Evolutionary conservation across 202 grass and related monocot species (phyloP).

Genomic region (Elaeis oleifera): DNA sequence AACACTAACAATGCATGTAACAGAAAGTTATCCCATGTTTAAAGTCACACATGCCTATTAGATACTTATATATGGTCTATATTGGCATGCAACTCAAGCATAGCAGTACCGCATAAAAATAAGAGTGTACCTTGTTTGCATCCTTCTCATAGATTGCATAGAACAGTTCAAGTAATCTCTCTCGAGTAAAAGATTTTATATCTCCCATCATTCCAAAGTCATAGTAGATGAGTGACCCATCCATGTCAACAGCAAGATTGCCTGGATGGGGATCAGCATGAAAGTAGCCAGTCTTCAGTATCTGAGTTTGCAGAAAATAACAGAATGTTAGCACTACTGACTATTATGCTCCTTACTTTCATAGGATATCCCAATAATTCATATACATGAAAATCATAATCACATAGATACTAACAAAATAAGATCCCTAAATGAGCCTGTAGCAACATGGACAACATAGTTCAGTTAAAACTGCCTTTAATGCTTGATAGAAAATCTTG

Average conservation of each 20-base stretch:
- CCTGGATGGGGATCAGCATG: constrained; percentile 98
- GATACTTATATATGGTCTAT: too few species aligned
- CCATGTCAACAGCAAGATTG: constrained; percentile 88
- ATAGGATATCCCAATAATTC: too few species aligned
- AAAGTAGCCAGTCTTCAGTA: constrained; percentile 90
- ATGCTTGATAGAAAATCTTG: too few species aligned
- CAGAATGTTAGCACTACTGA: background rate
- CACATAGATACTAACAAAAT: too few species aligned
- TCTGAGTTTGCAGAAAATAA: constrained; percentile 44
- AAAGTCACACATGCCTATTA: too few species aligned
- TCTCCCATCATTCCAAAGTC: constrained; percentile 99
- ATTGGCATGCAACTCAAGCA: constrained; percentile 3
- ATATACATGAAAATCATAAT: too few species aligned
- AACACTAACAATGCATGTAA: too few species aligned
- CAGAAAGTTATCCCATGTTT: too few species aligned
- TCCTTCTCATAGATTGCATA: constrained; percentile 96
- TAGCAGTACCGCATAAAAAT: background rate
- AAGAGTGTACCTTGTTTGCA: constrained; percentile 73
- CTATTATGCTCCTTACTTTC: too few species aligned
- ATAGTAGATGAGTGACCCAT: constrained; percentile 83
- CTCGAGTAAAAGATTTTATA: constrained; percentile 92
- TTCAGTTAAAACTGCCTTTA: too few species aligned
- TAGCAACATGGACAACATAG: too few species aligned
- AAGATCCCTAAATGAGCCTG: too few species aligned
- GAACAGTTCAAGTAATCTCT: constrained; percentile 84